A percentile compares a stretch with the other conserved stretches of the same genome.
phyloP scores from a whole-genome alignment of 257 asterid species.

The Henckelia pumila region DNA sequence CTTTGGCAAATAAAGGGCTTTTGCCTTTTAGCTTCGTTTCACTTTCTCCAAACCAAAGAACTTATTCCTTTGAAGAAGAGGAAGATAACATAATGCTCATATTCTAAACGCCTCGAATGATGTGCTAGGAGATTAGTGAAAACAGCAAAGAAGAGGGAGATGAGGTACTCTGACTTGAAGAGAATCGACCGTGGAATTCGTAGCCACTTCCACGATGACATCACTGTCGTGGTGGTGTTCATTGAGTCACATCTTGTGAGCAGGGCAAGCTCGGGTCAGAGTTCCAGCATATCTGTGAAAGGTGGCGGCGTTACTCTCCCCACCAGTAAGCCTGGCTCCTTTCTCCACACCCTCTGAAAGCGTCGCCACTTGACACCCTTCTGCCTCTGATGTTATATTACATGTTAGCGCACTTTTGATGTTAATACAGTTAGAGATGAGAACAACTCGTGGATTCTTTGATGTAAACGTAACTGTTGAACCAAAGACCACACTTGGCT shows the following conservation, averaged over 20 bases:
- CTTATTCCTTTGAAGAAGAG: too few species aligned
- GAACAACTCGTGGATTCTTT: too few species aligned
- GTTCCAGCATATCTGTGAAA: conserved; percentile 40
- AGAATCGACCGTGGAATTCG: conserved; percentile 54
- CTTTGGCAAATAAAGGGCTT: too few species aligned
- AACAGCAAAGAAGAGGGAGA: conserved; percentile 56
- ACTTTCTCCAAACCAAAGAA: too few species aligned
- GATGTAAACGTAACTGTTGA: too few species aligned
- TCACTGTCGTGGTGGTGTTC: conserved; percentile 43
- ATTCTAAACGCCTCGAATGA: neutral
- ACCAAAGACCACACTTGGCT: too few species aligned
- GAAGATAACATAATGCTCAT: too few species aligned
- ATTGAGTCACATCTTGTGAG: conserved; percentile 43
- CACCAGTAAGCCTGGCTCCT: conserved; percentile 38
- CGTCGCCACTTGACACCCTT: too few species aligned
- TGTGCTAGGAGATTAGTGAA: conserved; percentile 50
- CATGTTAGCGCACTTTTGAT: too few species aligned
- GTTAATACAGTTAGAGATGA: too few species aligned
- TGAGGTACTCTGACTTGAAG: conserved; percentile 58
- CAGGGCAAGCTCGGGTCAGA: conserved; percentile 39
- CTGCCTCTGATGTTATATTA: too few species aligned
- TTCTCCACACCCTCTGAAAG: neutral
- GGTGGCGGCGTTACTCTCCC: conserved; percentile 45
- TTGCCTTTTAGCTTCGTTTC: too few species aligned
- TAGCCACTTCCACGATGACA: conserved; percentile 54